phyloP scores from a whole-genome alignment of 2,329 filamentous ascomycete genomes.

The Botrytis deweyae region DNA sequence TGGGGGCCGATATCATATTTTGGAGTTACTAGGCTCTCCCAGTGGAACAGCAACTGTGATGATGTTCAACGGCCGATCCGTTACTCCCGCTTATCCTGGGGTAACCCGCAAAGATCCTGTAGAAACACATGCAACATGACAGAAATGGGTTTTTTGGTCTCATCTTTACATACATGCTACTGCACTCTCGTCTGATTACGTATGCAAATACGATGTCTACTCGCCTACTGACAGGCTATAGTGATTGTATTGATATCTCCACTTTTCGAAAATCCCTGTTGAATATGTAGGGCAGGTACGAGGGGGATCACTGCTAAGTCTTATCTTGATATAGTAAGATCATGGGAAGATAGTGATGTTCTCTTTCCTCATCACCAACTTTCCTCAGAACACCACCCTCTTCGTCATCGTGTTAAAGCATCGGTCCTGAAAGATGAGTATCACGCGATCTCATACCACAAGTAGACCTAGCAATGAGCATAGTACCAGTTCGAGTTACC shows the following conservation, averaged over 20 bases:
- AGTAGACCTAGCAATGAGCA: conserved; percentile 18
- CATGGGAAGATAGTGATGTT: conserved; percentile 11
- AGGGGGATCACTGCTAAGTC: not conserved
- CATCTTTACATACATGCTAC: conserved; percentile 1
- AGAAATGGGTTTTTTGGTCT: conserved; percentile 3
- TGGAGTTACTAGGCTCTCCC: conserved; percentile 10
- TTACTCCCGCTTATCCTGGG: conserved; percentile 20
- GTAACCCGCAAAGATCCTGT: conserved; percentile 14
- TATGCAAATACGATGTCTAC: conserved; percentile 8
- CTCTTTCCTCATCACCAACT: conserved; percentile 16
- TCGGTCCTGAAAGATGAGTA: conserved; percentile 13
- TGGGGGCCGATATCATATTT: conserved; percentile 12
- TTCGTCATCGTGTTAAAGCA: conserved; percentile 10
- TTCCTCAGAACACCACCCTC: conserved; percentile 11
- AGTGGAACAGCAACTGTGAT: conserved; percentile 18
- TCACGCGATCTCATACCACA: conserved; percentile 15
- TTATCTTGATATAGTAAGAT: conserved; percentile 19
- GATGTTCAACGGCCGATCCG: conserved; percentile 12
- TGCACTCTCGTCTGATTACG: conserved; percentile 9
- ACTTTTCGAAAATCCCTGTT: conserved; percentile 2
- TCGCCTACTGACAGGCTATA: not conserved
- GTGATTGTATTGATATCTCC: not conserved
- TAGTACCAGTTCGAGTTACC: conserved; percentile 6
- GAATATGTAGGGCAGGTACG: conserved; percentile 5
- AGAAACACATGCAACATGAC: conserved; percentile 19